phyloP scores from a whole-genome alignment of 2,329 filamentous ascomycete genomes.

The Aspergillus felis region DNA sequence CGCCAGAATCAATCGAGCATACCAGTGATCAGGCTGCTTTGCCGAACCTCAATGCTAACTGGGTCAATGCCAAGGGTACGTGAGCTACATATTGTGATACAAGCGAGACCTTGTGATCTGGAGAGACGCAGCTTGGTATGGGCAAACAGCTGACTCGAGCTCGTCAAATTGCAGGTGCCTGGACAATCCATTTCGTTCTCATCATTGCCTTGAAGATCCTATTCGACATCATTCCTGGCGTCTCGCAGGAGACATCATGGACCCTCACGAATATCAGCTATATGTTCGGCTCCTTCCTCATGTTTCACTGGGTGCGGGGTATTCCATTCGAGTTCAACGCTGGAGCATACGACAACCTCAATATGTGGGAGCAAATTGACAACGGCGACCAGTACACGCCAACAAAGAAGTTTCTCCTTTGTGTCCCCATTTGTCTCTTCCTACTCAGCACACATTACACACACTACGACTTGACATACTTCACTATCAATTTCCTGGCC shows the following conservation, averaged over 20 bases:
- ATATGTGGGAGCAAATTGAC: constrained; percentile 99
- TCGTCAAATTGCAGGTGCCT: constrained; percentile 65
- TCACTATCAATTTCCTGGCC: constrained; percentile 93
- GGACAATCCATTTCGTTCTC: constrained; percentile 94
- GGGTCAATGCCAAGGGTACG: constrained; percentile 98
- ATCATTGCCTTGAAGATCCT: constrained; percentile 91
- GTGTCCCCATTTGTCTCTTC: constrained; percentile 90
- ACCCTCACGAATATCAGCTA: constrained; percentile 98
- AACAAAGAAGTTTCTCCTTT: constrained; percentile 95
- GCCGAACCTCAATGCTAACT: constrained; percentile 95
- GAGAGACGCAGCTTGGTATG: not conserved
- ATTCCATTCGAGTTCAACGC: constrained; percentile 99
- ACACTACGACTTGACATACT: constrained; percentile 95
- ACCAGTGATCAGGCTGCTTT: constrained; percentile 93
- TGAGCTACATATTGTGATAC: constrained; percentile 5
- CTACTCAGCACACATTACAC: constrained; percentile 98
- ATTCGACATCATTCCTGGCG: constrained; percentile 92
- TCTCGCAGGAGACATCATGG: constrained; percentile 98
- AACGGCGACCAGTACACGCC: constrained; percentile 98
- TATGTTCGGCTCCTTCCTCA: constrained; percentile 97
- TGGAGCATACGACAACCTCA: constrained; percentile 97
- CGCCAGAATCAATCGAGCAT: constrained; percentile 93
- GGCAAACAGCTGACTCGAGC: constrained; percentile 14
- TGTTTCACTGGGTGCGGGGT: constrained; percentile 98
- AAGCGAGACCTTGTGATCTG: not conserved